Evolutionary conservation across 331 rosid genomes (phyloP), one percentile per base, ranked within the genome.

Genomic region (Acacia pycnantha): DNA sequence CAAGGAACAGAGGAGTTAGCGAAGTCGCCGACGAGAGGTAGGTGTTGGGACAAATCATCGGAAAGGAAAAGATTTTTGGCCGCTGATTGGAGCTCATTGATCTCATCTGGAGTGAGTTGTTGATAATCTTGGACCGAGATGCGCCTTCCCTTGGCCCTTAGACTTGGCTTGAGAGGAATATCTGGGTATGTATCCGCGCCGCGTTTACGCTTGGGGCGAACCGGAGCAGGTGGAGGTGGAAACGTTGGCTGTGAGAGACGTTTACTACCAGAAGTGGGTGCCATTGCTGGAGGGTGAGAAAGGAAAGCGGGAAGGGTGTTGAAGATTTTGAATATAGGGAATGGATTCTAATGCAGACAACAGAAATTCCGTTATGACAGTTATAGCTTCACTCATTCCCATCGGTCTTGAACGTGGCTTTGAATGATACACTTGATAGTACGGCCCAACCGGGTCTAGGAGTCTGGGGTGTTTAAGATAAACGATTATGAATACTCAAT

Each of bases 361-460:
- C 69, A 5, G 44, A 51, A 7, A 37, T 78, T 59, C 69, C 9
- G 79, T 71, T 77, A 21, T 13, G 51, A 74, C 62, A 47, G 81
- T 77, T 77, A 37, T 41, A 9, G 46, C 46, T 43, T 43, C 12
- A 9, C 12, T 43, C 46, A 43, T 43, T 43, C 12, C 46, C 46
- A 43, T 10, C 46, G 11, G 4, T 46, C 15, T 35, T 35, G 40
- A 44, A 2, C 12, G 0, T 44, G 48, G 15, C 44, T 41, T 1
- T 35, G 40, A 35, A 6, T 6, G 40, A 35, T 35, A 5, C 6
- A 0, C 4, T 35, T 5, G 1, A 35, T 35, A 35, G 44, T 41
- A 8, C 11, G 10, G 2, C 44, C 13, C 46, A 9, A 10, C 46
- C 12, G 3, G 12, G 46, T 10, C 46, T 9, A 43, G 46, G 41